Evolutionary conservation across 169 alveolate species (phyloP), one percentile per base, ranked within the genome.

Genomic region (Plasmodium vinckei): DNA sequence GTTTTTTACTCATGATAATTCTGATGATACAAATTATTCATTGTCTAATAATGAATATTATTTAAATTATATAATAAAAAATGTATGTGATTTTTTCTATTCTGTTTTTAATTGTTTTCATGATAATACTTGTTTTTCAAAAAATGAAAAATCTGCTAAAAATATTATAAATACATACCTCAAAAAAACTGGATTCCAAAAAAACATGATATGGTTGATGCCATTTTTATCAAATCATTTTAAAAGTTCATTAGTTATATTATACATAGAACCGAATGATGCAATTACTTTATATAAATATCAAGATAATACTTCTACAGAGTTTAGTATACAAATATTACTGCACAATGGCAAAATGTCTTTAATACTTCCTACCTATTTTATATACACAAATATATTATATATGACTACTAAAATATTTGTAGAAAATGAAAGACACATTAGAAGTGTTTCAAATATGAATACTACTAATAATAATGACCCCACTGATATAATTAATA

Each of bases 201-300:
- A 86, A 68, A 69, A 86, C n/a, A 86, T 86, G 91, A 54, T 86
- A 59, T 86, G 91, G 91, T 17, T 86, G 21, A 57, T 86, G 60
- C 91, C 91, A 15, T 19, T 86, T 10, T 53, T 86, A 13, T 86
- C 91, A 25, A 15, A 69, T 10, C 46, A 64, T 70, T 86, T 86
- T 70, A 86, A 44, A 51, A 86, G 73, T 44, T 44, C 91, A 9
- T 12, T 86, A 21, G 60, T 23, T 46, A 46, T 86, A 70, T 42
- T 86, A 9, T 57, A 69, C 27, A 69, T 86, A 44, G 19, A 59
- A 19, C 59, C 69, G 7, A 56, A 57, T 9, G 49, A 86, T 12
- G 25, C 68, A 46, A 86, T 86, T 27, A 42, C 51, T 59, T 59
- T 86, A 56, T 86, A 86, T 27, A 86, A 86, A 51, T 86, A 86